Percentiles rank a stretch among this genome's conserved stretches.
Evolutionary conservation across 2,329 filamentous ascomycete species (phyloP).

Genomic region (Dryadomyces sulphureus): DNA sequence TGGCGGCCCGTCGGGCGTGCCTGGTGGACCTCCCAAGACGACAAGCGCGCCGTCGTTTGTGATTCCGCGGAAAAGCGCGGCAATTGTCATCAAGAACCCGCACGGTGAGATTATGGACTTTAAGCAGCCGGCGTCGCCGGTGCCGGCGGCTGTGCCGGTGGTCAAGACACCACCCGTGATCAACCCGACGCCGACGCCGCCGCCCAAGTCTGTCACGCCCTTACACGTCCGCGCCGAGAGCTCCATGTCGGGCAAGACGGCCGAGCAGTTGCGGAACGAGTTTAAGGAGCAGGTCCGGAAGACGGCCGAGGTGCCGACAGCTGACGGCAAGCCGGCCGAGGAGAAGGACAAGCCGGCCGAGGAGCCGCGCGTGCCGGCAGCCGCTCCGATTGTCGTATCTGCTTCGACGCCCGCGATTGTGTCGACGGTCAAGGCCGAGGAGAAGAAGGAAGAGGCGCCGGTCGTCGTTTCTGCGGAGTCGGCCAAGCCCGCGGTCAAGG

Average conservation of each 20-base stretch:
- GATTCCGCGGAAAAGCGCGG: constrained; percentile 51
- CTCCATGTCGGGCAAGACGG: constrained; percentile 50
- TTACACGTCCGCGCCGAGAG: constrained; percentile 61
- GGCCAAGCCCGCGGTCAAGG: background rate
- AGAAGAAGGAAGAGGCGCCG: constrained; percentile 1
- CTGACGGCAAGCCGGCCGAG: constrained; percentile 17
- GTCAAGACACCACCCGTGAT: constrained; percentile 56
- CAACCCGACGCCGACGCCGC: constrained; percentile 63
- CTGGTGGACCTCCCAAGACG: constrained; percentile 5
- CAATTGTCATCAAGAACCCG: constrained; percentile 72
- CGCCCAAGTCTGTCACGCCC: constrained; percentile 57
- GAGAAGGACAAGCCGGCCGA: constrained; percentile 9
- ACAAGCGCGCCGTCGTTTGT: constrained; percentile 28
- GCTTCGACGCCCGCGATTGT: background rate
- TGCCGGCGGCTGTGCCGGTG: constrained; percentile 32
- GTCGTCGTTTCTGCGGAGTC: background rate
- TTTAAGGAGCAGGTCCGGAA: constrained; percentile 65
- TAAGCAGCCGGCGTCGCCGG: constrained; percentile 43
- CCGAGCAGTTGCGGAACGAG: constrained; percentile 70
- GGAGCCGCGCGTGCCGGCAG: too few species aligned
- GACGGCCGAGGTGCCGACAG: constrained; percentile 8
- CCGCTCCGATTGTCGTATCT: background rate
- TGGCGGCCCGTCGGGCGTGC: constrained; percentile 26
- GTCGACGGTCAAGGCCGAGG: background rate
- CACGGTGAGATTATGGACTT: constrained; percentile 63